Evolutionary conservation across 768 basidiomycete species (phyloP), one percentile per base, ranked within the genome.

Genomic region (Tulasnella sp.): DNA sequence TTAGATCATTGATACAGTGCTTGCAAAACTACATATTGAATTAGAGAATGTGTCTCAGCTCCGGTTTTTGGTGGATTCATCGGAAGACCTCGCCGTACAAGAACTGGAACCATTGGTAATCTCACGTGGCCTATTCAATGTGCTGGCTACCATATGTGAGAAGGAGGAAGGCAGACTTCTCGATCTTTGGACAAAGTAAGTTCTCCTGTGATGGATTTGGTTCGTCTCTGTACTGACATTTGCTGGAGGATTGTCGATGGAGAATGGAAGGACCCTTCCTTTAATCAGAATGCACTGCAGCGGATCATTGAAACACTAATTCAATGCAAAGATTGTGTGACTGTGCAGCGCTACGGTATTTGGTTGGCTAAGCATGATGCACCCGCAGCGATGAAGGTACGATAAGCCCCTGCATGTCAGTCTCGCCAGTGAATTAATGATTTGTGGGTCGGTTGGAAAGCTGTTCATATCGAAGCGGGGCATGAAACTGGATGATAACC

Each of bases 1-100:
- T 20, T 50, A 87, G 84, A 73, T 79, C 25, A 78, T 89, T n/a
- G 86, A 89, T 62, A 89, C 85, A 1, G 78, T 80, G 0, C 72
- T 87, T 0, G 77, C 73, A n/a, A 85, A 85, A 62, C 66, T 91
- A 8, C 78, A 82, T 29, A 77, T 80, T 1, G 70, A 74, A 48
- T 66, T 69, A 12, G 76, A 76, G 43, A 79, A 78, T 56, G 74
- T 73, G 3, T 65, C 73, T 13, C 81, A 84, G 31, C 69, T 89
- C 5, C 70, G 76, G 33, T 65, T 69, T 3, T 67, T 88, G 1
- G 62, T 88, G 3, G 66, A 72, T 33, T 70, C 69, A 39, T 69
- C 76, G 10, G 75, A 79, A 51, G 67, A 70, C 35, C 46, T 66
- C 39, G 67, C 83, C 35, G 55, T 84, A 1, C 59, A 67, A 1